These are phyloP conservation scores for Leccinum variicolor DNA, from an alignment of 768 basidiomycete species.

Conservation along the genomic window DNA sequence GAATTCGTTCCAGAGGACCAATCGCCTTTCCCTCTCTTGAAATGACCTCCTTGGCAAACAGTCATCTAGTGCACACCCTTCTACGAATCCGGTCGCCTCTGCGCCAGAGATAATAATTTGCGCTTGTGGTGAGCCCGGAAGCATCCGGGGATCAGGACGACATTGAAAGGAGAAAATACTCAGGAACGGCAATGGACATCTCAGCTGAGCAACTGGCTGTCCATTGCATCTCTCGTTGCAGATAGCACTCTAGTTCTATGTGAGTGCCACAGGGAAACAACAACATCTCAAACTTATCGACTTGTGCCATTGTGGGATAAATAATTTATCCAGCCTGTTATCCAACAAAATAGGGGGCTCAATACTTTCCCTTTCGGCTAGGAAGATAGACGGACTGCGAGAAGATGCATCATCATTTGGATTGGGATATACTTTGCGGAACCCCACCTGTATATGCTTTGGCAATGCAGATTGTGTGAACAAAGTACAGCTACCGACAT, in stretches of 20 bases:
- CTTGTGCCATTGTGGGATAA: constrained; percentile 1
- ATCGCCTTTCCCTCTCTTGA: constrained; percentile 34
- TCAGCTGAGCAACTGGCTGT: background rate
- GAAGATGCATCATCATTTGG: background rate
- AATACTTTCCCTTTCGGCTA: background rate
- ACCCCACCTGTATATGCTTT: background rate
- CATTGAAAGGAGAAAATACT: constrained; percentile 9
- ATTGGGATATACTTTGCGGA: background rate
- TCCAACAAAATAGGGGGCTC: background rate
- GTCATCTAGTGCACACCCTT: constrained; percentile 35
- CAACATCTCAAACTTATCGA: background rate
- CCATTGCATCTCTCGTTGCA: background rate
- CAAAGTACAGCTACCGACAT: background rate
- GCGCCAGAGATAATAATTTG: constrained; percentile 2
- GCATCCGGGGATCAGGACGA: constrained; percentile 20
- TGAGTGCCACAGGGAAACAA: background rate
- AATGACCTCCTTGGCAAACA: constrained; percentile 30
- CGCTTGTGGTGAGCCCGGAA: constrained; percentile 16
- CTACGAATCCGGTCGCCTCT: constrained; percentile 35
- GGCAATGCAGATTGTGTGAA: background rate
- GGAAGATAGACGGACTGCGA: background rate
- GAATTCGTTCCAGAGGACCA: constrained; percentile 30
- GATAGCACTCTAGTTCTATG: background rate
- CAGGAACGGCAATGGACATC: constrained; percentile 1
- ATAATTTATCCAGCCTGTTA: background rate